Base-by-base conservation (phyloP, 2,329 filamentous ascomycete genomes). In the Penicillium griseofulvum region DNA sequence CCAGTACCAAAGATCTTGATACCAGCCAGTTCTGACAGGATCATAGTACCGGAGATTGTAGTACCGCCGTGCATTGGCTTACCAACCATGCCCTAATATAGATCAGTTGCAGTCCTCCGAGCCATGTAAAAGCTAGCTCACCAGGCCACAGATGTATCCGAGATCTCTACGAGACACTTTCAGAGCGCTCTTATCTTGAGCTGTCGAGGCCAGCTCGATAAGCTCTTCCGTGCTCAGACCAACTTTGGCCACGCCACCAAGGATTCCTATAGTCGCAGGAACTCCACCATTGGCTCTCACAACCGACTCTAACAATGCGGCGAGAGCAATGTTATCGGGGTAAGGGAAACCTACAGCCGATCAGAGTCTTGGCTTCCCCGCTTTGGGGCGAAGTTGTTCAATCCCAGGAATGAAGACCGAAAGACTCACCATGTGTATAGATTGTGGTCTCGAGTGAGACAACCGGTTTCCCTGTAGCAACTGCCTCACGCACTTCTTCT, bases 361-460 rank as follows among this genome's bases (percentile, higher is more conserved):
- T 59, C 39, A 56, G 57, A 56, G 57, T 51, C 52, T 42, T 34
- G 54, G 24, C 50, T 33, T 50, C 50, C 49, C 33, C 51, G 29
- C 19, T 22, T 36, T 28, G 38, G 33, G 5, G 5, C 14, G 38
- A 22, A 24, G 17, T 9, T 24, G 26, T 22, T 28, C 11, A 42
- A 28, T 19, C 31, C 10, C 17, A 48, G 5, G 2, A 26, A 28
- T 22, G 12, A 36, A 31, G 17, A 34, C 5, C 39, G 19, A n/a
- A 16, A 36, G 28, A 52, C 66, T 49, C 73, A 80, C 91, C 92
- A 75, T 99, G 94, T 1, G 94, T 99, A 74, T 99, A 97, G 65
- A 99, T 97, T 5, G 94, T 96, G 2, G 90, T 91, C 74, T 99
- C 94, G 5, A 99, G 81, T 16, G 93, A 94, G 11, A 99, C 92